Conservation (phyloP, 345 rosid genomes). For the Brassica incana region DNA sequence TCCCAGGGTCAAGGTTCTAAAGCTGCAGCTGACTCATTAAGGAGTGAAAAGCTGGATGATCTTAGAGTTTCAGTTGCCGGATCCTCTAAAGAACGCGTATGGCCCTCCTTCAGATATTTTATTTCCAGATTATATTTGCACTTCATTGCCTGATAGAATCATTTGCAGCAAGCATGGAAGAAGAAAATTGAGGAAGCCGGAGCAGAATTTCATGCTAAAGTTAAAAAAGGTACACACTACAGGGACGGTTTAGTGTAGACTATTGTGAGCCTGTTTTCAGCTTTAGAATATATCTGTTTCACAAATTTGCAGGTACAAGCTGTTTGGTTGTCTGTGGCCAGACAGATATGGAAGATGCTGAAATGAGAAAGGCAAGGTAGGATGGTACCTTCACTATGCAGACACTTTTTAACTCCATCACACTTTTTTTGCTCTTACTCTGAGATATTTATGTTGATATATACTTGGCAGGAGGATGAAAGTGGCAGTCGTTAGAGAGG, state of each 20-base stretch:
- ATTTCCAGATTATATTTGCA: background rate
- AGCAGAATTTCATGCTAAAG: conserved; percentile 66
- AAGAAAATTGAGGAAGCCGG: conserved; percentile 71
- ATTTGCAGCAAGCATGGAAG: conserved; percentile 81
- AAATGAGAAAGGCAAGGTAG: conserved; percentile 85
- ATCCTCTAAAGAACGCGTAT: conserved; percentile 60
- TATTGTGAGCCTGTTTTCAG: conserved; percentile 9
- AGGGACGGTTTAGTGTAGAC: background rate
- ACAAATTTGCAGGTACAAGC: conserved; percentile 63
- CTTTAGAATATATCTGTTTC: conserved; percentile 5
- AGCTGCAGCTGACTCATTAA: conserved; percentile 47
- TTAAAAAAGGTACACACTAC: conserved; percentile 62
- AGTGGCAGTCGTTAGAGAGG: conserved; percentile 79
- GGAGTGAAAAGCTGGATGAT: conserved; percentile 67
- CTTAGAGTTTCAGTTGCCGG: conserved; percentile 71
- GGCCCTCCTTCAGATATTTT: conserved; percentile 7
- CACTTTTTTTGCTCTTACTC: background rate
- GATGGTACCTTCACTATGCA: conserved; percentile 26
- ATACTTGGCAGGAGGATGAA: conserved; percentile 77
- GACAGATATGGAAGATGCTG: conserved; percentile 56
- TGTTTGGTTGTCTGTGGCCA: conserved; percentile 77
- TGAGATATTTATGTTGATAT: conserved; percentile 17
- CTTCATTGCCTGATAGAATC: conserved; percentile 29
- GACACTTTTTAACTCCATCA: conserved; percentile 13
- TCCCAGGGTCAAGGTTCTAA: conserved; percentile 49